A percentile compares a stretch with the other conserved stretches of the same genome.
phyloP scores from a whole-genome alignment of 2,329 filamentous ascomycete genomes.

The Alternaria solani region DNA sequence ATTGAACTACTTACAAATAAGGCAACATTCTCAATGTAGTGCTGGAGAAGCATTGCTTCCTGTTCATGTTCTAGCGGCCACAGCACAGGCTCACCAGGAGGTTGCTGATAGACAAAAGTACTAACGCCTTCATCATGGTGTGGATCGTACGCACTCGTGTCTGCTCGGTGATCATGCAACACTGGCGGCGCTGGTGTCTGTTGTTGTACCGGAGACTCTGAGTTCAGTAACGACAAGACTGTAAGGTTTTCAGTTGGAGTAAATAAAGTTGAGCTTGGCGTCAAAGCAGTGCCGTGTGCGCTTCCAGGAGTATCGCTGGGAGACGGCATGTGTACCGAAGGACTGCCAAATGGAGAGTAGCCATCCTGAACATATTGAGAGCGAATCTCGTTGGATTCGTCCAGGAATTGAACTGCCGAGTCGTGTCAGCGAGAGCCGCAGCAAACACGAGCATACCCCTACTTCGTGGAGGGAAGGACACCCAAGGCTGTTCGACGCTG shows the following conservation, averaged over 20 bases:
- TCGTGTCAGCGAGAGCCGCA: constrained; percentile 18
- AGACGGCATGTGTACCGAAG: constrained; percentile 15
- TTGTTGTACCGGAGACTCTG: constrained; percentile 38
- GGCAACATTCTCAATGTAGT: constrained; percentile 49
- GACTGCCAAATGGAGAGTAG: constrained; percentile 23
- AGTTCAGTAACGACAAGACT: constrained; percentile 45
- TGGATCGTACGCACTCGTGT: constrained; percentile 17
- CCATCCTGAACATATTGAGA: constrained; percentile 40
- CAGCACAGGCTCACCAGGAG: constrained; percentile 39
- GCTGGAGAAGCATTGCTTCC: constrained; percentile 48
- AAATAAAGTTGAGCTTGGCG: constrained; percentile 26
- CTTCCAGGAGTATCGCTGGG: constrained; percentile 23
- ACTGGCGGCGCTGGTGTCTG: constrained; percentile 23
- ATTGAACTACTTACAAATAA: constrained; percentile 38
- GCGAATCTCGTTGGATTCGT: constrained; percentile 46
- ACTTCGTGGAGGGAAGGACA: constrained; percentile 48
- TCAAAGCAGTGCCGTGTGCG: constrained; percentile 23
- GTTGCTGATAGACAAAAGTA: constrained; percentile 43
- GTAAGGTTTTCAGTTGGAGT: constrained; percentile 44
- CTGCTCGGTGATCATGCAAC: constrained; percentile 23
- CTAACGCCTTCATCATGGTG: constrained; percentile 13
- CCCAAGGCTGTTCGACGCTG: constrained; percentile 45
- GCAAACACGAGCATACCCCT: background rate
- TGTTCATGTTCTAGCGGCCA: constrained; percentile 49
- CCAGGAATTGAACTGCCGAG: constrained; percentile 45